These are phyloP conservation scores for Gloeopeniophorella convolvens DNA, from an alignment of 768 basidiomycete species.

Conservation along the genomic window DNA sequence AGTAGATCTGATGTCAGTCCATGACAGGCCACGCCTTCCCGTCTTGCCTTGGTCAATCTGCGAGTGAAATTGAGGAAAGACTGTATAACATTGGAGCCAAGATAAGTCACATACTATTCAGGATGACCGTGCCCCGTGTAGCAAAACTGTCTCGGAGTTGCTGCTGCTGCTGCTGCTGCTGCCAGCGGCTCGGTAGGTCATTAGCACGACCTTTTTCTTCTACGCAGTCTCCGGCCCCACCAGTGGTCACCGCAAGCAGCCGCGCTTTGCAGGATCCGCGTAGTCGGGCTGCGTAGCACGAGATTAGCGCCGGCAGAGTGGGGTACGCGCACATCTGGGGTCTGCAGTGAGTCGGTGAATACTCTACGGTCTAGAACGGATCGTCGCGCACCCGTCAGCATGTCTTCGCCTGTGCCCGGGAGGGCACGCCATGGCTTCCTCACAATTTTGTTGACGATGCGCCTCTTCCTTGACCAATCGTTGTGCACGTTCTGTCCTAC, in stretches of 20 bases:
- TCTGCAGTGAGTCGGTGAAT: constrained; percentile 38
- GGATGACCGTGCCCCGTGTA: too few species aligned
- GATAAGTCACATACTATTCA: too few species aligned
- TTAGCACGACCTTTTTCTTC: too few species aligned
- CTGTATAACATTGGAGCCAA: too few species aligned
- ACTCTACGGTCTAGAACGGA: background rate
- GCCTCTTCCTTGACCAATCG: constrained; percentile 66
- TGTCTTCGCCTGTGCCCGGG: constrained; percentile 90
- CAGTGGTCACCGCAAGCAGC: constrained; percentile 61
- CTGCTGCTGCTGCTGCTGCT: too few species aligned
- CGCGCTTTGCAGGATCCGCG: constrained; percentile 63
- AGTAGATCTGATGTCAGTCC: too few species aligned
- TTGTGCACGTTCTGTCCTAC: constrained; percentile 81
- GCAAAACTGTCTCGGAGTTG: too few species aligned
- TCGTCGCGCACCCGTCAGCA: constrained; percentile 62
- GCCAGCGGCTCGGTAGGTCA: too few species aligned
- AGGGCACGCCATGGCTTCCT: constrained; percentile 75
- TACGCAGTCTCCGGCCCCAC: too few species aligned
- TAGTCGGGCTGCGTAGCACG: constrained; percentile 54
- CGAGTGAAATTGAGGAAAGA: too few species aligned
- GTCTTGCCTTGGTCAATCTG: too few species aligned
- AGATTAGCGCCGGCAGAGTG: constrained; percentile 16
- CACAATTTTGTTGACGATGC: constrained; percentile 66
- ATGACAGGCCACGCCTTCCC: too few species aligned
- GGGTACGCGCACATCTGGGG: constrained; percentile 43